Conservation (phyloP, 75 land plant species). For the Ceratopteris richardii region DNA sequence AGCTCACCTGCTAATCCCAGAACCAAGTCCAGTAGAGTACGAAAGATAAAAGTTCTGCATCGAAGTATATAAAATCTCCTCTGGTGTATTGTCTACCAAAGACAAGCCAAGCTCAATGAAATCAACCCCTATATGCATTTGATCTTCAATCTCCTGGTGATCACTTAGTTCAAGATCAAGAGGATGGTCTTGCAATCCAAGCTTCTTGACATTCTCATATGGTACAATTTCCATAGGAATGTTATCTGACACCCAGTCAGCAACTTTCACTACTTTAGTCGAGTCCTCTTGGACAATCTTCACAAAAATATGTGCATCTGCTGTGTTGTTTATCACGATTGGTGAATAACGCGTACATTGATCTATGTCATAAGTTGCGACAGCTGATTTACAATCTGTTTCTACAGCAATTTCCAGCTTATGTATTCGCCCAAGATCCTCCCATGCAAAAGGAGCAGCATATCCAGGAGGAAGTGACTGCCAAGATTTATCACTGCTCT, state of each 20-base stretch:
- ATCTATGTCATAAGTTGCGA: constrained; percentile 66
- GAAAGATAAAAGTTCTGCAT: constrained; percentile 68
- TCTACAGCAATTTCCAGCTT: constrained; percentile 61
- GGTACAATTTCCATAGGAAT: constrained; percentile 20
- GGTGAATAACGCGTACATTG: constrained; percentile 61
- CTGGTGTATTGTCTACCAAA: constrained; percentile 93
- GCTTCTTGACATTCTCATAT: neutral
- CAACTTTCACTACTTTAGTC: constrained; percentile 47
- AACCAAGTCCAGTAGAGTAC: constrained; percentile 82
- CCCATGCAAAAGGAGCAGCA: constrained; percentile 85
- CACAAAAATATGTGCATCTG: constrained; percentile 44
- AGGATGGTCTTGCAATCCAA: neutral
- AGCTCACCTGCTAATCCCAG: constrained; percentile 69
- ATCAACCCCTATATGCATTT: constrained; percentile 75
- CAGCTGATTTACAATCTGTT: constrained; percentile 38
- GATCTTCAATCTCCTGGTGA: constrained; percentile 28
- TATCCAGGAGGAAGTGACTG: constrained; percentile 53
- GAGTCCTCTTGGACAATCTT: constrained; percentile 61
- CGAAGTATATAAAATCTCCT: constrained; percentile 83
- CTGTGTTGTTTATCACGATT: constrained; percentile 24
- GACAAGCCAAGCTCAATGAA: constrained; percentile 87
- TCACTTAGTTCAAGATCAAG: constrained; percentile 7
- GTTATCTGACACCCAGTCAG: constrained; percentile 75
- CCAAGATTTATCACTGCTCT: constrained; percentile 70
- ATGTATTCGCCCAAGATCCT: constrained; percentile 66